These are phyloP conservation scores for Jimgerdemannia lactiflua DNA, from an alignment of 192 early-diverging fungal genomes.

Conservation along the genomic window DNA sequence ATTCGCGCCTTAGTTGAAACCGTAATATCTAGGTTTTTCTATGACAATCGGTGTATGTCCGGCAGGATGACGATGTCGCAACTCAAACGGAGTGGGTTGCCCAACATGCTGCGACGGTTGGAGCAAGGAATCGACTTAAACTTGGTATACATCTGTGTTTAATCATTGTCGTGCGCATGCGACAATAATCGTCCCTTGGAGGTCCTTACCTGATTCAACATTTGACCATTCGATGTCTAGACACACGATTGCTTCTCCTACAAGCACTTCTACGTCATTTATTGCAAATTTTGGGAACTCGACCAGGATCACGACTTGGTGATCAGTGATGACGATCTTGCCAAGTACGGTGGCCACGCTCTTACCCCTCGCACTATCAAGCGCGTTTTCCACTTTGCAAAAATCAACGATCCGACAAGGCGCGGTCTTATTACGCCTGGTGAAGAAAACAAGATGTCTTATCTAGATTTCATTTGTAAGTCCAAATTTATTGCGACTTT, in stretches of 20 bases:
- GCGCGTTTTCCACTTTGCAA: slow-evolving; percentile 72
- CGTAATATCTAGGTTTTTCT: slow-evolving; percentile 87
- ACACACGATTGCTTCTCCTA: slow-evolving; percentile 90
- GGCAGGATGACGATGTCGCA: slow-evolving; percentile 76
- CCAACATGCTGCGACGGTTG: slow-evolving; percentile 58
- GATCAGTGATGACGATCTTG: slow-evolving; percentile 65
- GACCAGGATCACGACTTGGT: slow-evolving; percentile 88
- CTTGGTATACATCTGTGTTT: slow-evolving; percentile 29
- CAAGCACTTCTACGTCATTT: slow-evolving; percentile 97
- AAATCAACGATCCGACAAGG: slow-evolving; percentile 3
- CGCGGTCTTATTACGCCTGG: background rate
- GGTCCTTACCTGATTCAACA: background rate
- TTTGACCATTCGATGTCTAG: slow-evolving; percentile 37
- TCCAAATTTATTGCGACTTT: background rate
- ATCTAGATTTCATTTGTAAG: slow-evolving; percentile 38
- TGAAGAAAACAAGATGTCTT: slow-evolving; percentile 16
- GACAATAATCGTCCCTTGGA: background rate
- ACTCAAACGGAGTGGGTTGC: slow-evolving; percentile 65
- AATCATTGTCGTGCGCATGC: no score
- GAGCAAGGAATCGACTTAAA: slow-evolving; percentile 75
- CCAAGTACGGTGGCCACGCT: slow-evolving; percentile 67
- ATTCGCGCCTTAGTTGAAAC: slow-evolving; percentile 63
- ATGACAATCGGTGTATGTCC: slow-evolving; percentile 60
- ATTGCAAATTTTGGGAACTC: slow-evolving; percentile 96
- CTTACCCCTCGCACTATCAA: slow-evolving; percentile 68